Percentiles rank a stretch among this genome's conserved stretches.
phyloP scores from a whole-genome alignment of 495 filamentous ascomycete species.

The Parathielavia appendiculata region DNA sequence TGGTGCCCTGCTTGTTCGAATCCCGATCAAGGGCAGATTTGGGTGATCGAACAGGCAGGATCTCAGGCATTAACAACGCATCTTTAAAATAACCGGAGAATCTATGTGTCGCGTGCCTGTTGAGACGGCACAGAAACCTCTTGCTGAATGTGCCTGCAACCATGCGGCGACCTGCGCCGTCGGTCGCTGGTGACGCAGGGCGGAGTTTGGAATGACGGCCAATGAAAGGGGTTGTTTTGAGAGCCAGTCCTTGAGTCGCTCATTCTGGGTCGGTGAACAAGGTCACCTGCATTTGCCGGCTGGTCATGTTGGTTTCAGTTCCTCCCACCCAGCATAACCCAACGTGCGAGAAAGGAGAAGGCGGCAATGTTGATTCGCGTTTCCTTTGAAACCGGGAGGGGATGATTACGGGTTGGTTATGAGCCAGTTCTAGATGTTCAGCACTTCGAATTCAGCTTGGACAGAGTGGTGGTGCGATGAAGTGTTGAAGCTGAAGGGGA shows the following conservation, averaged over 20 bases:
- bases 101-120: neutral
- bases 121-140: slow-evolving; percentile 3
- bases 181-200: slow-evolving; percentile 7
- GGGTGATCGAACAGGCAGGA: neutral
- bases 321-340: neutral
- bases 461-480: too few relatives aligned
- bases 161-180: slow-evolving; percentile 1
- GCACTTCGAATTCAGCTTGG: too few relatives aligned
- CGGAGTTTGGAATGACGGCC: slow-evolving; percentile 11
- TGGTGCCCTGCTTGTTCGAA: neutral
- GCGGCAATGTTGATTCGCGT: too few relatives aligned
- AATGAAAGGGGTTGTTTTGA: slow-evolving; percentile 17
- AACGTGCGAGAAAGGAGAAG: neutral
- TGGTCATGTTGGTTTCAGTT: slow-evolving; percentile 6
- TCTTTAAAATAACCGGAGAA: neutral
- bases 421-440: too few relatives aligned
- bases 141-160: neutral
- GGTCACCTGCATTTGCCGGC: slow-evolving; percentile 5
- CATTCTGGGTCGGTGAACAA: neutral
- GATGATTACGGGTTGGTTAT: too few relatives aligned
- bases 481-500: too few relatives aligned
- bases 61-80: neutral
- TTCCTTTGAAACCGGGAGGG: too few relatives aligned
- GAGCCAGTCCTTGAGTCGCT: neutral
- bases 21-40: neutral